Base-by-base conservation (phyloP, 2,329 filamentous ascomycete species). In the Stemphylium beticola region DNA sequence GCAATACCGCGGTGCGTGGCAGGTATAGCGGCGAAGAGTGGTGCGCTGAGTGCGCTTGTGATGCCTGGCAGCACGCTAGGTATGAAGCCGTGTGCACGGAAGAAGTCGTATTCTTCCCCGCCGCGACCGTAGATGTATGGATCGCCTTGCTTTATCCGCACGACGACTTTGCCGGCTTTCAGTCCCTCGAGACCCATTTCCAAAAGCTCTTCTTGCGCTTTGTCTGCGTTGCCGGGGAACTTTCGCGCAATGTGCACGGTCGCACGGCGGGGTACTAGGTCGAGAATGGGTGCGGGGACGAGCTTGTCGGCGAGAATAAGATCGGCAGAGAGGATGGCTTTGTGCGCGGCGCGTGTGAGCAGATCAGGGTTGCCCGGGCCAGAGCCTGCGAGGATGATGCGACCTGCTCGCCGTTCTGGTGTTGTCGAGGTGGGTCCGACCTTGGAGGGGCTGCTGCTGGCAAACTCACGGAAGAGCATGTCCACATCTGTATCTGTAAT, bases 51-150 rank as follows among this genome's bases (percentile, higher is more conserved):
- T 1, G 93, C 92, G 66, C 89, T 93, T 0, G 95, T 98, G 38
- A 99, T 89, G 1, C 95, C 95, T 0, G 95, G 95, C 2, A 99
- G 80, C 0, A 99, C 93, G 0, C 84, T 78, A 10, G 87, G 85
- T 4, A 82, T 83, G 53, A 88, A 87, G 1, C 92, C 92, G 42
- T 89, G 83, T 3, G 79, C 78, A 2, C 87, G 81, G 81, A 99
- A 97, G 73, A 90, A 96, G 26, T 86, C 85, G 34, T 92, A 91
- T 74, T 99, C 95, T 74, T 99, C 95, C 31, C 92, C 95, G 51
- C 95, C 95, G 34, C 95, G 87, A 34, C 95, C 95, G 76, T 98
- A 99, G 34, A 99, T 85, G 76, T 96, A 99, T 0, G 95, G 95
- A 69, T 99, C 95, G 40, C 95, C 95, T 74, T 99, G 95, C 78